Percentiles rank a stretch among this genome's conserved stretches.
phyloP scores from a whole-genome alignment of 2,329 filamentous ascomycete species.

The Colletotrichum sp. region DNA sequence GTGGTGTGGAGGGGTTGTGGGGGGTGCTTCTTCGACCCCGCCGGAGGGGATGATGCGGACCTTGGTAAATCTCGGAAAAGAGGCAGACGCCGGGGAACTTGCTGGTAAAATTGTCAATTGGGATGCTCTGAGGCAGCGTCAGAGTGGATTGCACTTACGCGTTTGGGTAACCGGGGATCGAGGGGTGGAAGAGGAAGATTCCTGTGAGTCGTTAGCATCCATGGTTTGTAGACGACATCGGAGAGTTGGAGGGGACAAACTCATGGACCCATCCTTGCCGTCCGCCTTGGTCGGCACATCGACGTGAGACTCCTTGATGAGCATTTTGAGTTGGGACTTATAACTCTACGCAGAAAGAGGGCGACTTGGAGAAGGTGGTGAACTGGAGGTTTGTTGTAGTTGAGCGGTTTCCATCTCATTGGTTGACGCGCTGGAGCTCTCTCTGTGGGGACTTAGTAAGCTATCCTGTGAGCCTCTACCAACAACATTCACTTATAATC shows the following conservation, averaged over 20 bases:
- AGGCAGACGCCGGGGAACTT: conserved; percentile 85
- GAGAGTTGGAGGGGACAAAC: conserved; percentile 32
- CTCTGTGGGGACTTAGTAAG: conserved; percentile 17
- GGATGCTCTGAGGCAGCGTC: not conserved
- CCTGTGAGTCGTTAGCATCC: conserved; percentile 55
- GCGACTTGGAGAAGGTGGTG: not conserved
- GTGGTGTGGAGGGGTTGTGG: conserved; percentile 4
- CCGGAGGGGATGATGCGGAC: conserved; percentile 47
- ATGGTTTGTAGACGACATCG: not conserved
- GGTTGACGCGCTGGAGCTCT: not conserved
- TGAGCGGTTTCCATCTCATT: conserved; percentile 14
- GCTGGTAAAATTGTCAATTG: conserved; percentile 34
- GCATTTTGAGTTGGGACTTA: conserved; percentile 39
- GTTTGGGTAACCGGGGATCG: conserved; percentile 83
- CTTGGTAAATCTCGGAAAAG: conserved; percentile 96
- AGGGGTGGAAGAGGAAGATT: conserved; percentile 88
- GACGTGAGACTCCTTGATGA: conserved; percentile 58
- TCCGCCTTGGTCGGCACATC: conserved; percentile 57
- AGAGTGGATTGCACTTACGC: conserved; percentile 58
- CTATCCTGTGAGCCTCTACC: not conserved
- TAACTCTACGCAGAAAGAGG: accelerated
- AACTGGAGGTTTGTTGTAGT: not conserved
- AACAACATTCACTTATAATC: not conserved
- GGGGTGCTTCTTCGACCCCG: not conserved
- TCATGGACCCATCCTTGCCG: conserved; percentile 60